Base-by-base conservation (phyloP, 163 green algal species). In the Prototheca cutis region DNA sequence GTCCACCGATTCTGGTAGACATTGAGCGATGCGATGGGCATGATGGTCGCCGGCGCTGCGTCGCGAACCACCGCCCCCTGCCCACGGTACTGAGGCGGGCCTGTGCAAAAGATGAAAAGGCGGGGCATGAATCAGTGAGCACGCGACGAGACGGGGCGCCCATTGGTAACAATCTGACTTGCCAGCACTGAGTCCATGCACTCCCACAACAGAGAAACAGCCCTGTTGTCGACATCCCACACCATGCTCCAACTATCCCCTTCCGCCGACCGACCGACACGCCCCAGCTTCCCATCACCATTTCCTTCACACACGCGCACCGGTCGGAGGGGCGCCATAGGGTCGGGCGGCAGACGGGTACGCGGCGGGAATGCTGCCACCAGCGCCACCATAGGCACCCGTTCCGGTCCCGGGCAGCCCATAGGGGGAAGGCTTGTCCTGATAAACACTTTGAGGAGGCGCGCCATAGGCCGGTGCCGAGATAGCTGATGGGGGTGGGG, bases 1-100 rank as follows among this genome's bases (percentile, higher is more conserved):
- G 86, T 89, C 89, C 90, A 97, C 15, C 84, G 71, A 25, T 83
- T 89, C 39, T 88, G 80, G 75, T 96, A 98, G 36, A 87, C 84
- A 75, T 96, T 98, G 19, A 98, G 75, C 2, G 66, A 65, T n/a
- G 56, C 78, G 76, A 98, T 96, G 39, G 88, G 86, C 48, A 90
- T 71, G 61, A 97, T 88, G 29, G 70, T 62, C 1, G 68, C 53
- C 1, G 77, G 68, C 6, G 72, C 79, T 40, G 80, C 71, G 32
- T 85, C 72, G 29, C 66, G 77, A 2, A 76, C 75, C 6, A 86
- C 78, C 6, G 84, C 66, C 7, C 71, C 72, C 19, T 51, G 45
- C 29, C 60, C 63, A 42, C 58, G 60, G 48, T 59, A 59, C 27
- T 69, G 58, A 19, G 53, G 13, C 19, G 47, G 57, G 8, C 48